Evolutionary conservation across 2,329 filamentous ascomycete species (phyloP).

Genomic region (Colletotrichum eremochloae): DNA sequence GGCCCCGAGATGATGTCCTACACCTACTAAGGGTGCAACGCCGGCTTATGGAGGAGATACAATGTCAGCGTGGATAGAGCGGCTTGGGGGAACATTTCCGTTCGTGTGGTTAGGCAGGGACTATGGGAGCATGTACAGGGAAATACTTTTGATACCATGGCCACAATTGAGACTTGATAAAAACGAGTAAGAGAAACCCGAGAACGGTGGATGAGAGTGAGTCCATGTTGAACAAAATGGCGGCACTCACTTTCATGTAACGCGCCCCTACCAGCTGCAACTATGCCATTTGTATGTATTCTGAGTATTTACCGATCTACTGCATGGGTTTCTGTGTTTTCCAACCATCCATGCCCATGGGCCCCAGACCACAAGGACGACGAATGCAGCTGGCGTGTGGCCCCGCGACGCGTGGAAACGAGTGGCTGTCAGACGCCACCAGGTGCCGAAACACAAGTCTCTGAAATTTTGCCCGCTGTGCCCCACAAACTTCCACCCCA

Average conservation of each 20-base stretch:
- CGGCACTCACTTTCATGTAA: neutral
- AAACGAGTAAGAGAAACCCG: neutral
- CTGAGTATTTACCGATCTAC: neutral
- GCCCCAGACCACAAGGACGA: neutral
- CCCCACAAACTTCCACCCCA: conserved; percentile 45
- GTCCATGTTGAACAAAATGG: no score
- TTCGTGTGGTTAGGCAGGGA: conserved; percentile 4
- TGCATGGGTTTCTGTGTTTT: neutral
- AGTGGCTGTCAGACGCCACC: conserved; percentile 20
- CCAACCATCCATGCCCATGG: neutral
- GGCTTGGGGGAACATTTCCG: neutral
- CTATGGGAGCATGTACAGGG: conserved; percentile 23
- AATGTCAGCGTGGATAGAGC: neutral
- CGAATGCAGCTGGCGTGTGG: conserved; percentile 14
- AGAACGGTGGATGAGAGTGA: neutral
- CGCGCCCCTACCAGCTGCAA: neutral
- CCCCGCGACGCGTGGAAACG: conserved; percentile 36
- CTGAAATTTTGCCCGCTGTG: conserved; percentile 43
- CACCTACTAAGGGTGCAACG: neutral
- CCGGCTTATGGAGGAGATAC: neutral
- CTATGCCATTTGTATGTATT: neutral
- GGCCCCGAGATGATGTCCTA: conserved; percentile 40
- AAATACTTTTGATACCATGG: conserved; percentile 34
- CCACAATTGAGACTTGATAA: conserved; percentile 5
- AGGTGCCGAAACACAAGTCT: conserved; percentile 28